These are phyloP conservation scores for Pleodorina starrii DNA, from an alignment of 139 green algal species.

Conservation along the genomic window DNA sequence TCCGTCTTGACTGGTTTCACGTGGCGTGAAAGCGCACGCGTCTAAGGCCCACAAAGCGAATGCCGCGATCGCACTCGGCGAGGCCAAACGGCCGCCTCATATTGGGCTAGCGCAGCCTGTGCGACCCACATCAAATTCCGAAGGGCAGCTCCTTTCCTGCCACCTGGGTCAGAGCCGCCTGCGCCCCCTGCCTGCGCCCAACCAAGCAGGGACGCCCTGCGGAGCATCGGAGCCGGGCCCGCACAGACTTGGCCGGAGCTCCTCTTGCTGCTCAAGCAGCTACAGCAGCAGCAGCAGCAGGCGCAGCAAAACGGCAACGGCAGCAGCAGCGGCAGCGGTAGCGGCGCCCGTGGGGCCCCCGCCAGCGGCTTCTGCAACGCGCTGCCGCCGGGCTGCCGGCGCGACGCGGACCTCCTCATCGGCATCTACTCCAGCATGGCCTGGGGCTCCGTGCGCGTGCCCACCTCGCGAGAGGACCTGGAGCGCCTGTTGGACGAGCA, in stretches of 20 bases:
- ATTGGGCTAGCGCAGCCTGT: too few relatives aligned
- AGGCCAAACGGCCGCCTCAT: too few relatives aligned
- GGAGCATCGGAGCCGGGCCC: not conserved
- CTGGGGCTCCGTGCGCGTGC: not conserved
- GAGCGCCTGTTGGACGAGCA: not conserved
- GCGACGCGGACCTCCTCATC: constrained; percentile 17
- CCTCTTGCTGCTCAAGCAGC: not conserved
- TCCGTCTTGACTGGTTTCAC: too few relatives aligned
- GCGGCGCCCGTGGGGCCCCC: not conserved
- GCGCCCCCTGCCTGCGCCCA: not conserved
- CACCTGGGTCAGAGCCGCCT: not conserved
- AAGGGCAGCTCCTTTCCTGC: not conserved
- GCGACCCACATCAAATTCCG: too few relatives aligned
- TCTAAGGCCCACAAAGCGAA: too few relatives aligned
- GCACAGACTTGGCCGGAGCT: constrained; percentile 11
- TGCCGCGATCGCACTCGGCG: too few relatives aligned
- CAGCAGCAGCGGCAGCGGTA: not conserved
- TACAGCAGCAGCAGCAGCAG: constrained; percentile 27
- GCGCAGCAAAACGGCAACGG: not conserved
- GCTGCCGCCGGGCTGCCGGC: constrained; percentile 2
- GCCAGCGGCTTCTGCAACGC: constrained; percentile 6
- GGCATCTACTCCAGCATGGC: constrained; percentile 21
- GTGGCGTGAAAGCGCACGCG: too few relatives aligned
- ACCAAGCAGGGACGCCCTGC: constrained; percentile 23
- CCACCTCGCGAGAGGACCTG: not conserved